Evolutionary conservation across 2,329 filamentous ascomycete genomes (phyloP).

Genomic region (Blastomyces gilchristii): DNA sequence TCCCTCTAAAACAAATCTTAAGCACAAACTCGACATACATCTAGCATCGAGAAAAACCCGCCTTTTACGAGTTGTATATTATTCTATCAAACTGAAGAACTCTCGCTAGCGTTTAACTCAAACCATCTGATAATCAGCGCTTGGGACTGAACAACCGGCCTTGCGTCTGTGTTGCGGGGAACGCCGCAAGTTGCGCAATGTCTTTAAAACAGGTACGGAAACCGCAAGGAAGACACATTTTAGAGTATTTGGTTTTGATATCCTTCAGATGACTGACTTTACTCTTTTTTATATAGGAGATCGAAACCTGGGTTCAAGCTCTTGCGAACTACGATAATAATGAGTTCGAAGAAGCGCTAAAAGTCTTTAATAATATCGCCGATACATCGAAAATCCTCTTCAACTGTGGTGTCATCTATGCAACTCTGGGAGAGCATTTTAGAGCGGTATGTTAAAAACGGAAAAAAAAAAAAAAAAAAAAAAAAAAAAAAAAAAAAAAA

Average conservation of each 20-base stretch:
- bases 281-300: conserved; percentile 57
- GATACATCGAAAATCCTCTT: conserved; percentile 98
- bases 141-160: not conserved
- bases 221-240: not conserved
- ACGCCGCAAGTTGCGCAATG: conserved; percentile 10
- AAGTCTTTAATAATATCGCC: conserved; percentile 72
- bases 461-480: not conserved
- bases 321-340: conserved; percentile 91
- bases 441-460: conserved; percentile 60
- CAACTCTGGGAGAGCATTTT: conserved; percentile 89
- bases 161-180: conserved; percentile 3
- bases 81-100: not conserved
- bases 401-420: conserved; percentile 96
- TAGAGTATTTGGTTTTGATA: not conserved
- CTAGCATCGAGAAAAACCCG: not conserved
- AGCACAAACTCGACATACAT: not conserved
- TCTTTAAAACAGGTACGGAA: conserved; percentile 19
- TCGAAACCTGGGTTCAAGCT: conserved; percentile 94
- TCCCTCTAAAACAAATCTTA: not conserved
- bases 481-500: too few species aligned
- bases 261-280: conserved; percentile 2
- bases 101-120: not conserved
- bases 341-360: conserved; percentile 83
- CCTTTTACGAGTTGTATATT: not conserved
- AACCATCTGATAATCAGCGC: not conserved